A percentile compares a stretch with the other conserved stretches of the same genome.
phyloP scores from a whole-genome alignment of 2,329 filamentous ascomycete species.

The Monilinia fructigena region DNA sequence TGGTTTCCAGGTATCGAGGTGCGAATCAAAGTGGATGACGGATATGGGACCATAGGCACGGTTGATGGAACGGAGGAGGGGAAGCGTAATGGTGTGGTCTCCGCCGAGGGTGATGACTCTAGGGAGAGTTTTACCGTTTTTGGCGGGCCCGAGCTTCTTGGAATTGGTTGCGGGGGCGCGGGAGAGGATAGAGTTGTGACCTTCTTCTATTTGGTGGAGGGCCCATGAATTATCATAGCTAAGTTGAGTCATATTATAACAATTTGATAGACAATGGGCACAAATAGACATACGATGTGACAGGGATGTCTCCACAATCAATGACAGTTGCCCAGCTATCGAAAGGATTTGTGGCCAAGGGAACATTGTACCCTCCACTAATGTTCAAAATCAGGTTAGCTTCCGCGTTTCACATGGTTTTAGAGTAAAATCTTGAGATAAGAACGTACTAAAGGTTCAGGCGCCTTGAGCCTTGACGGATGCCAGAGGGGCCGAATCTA shows the following conservation, averaged over 20 bases:
- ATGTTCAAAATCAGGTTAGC: constrained; percentile 43
- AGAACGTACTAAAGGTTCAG: constrained; percentile 78
- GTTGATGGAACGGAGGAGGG: constrained; percentile 59
- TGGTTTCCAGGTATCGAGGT: constrained; percentile 73
- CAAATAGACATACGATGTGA: constrained; percentile 65
- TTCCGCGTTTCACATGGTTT: constrained; percentile 33
- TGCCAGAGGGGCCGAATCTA: constrained; percentile 79
- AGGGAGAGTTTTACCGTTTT: constrained; percentile 72
- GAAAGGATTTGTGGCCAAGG: constrained; percentile 76
- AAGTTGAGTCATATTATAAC: neutral
- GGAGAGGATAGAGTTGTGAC: constrained; percentile 73
- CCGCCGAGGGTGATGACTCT: constrained; percentile 75
- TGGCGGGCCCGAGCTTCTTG: constrained; percentile 64
- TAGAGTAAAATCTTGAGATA: constrained; percentile 14
- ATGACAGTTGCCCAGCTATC: constrained; percentile 76
- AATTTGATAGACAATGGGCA: neutral
- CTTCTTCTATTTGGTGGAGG: constrained; percentile 80
- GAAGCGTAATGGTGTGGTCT: constrained; percentile 62
- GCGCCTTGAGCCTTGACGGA: constrained; percentile 80
- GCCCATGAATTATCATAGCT: constrained; percentile 83
- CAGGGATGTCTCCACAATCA: constrained; percentile 81
- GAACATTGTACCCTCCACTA: constrained; percentile 85
- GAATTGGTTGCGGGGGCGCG: constrained; percentile 69
- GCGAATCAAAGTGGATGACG: constrained; percentile 63
- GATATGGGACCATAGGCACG: constrained; percentile 59